Conservation (phyloP, 805 yeast species). For the Maudiozyma saulgeensis region DNA sequence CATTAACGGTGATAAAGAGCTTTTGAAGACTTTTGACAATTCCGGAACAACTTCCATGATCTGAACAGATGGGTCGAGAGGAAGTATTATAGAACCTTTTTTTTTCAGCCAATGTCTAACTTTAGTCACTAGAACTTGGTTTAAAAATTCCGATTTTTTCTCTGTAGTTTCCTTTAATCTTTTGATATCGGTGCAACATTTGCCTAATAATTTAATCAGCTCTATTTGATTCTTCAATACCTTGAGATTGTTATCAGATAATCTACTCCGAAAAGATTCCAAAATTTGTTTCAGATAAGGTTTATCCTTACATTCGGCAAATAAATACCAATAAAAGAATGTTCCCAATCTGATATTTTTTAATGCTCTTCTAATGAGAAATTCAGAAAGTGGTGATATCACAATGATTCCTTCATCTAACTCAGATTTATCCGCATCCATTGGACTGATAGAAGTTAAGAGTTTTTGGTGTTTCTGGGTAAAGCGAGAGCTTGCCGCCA, state of each 20-base stretch:
- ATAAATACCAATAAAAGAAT: constrained; percentile 84
- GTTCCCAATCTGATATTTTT: constrained; percentile 62
- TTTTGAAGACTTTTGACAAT: constrained; percentile 79
- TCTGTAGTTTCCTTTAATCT: constrained; percentile 65
- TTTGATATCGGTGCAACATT: constrained; percentile 56
- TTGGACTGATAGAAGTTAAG: constrained; percentile 8
- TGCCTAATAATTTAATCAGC: constrained; percentile 56
- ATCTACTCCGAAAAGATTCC: constrained; percentile 35
- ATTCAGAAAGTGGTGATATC: constrained; percentile 59
- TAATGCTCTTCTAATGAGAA: constrained; percentile 63
- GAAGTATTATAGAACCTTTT: constrained; percentile 52
- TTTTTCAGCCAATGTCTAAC: constrained; percentile 32
- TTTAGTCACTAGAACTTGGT: constrained; percentile 34
- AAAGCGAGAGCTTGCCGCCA: constrained; percentile 1
- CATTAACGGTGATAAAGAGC: constrained; percentile 82
- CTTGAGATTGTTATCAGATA: constrained; percentile 16
- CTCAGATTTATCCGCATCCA: constrained; percentile 5
- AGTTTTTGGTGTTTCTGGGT: constrained; percentile 1
- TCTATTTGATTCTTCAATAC: constrained; percentile 51
- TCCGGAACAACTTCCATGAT: constrained; percentile 71
- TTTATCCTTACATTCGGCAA: constrained; percentile 75
- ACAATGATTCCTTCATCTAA: constrained; percentile 18
- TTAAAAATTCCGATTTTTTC: constrained; percentile 60
- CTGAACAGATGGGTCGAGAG: constrained; percentile 71
- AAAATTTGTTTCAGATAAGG: constrained; percentile 40